Evolutionary conservation across 2,329 filamentous ascomycete species (phyloP), one percentile per base, ranked within the genome.

Genomic region (Taxawa tesnikishii): DNA sequence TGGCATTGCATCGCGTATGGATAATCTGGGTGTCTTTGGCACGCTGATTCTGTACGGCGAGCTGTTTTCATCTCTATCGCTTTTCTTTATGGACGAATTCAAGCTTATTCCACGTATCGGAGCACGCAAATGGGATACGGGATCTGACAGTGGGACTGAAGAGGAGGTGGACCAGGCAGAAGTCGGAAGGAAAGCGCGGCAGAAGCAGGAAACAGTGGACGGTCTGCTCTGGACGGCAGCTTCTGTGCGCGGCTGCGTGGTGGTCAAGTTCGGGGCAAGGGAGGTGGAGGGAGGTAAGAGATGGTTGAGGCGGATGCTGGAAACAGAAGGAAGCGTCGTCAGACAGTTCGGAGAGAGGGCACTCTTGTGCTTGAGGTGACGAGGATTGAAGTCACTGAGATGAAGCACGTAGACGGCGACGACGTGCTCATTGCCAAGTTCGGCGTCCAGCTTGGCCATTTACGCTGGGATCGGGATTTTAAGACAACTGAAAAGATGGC

Each of bases 261-360:
- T 94, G 15, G 79, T 96, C 44, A 96, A 96, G 54, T 92, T 96
- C 53, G 84, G 83, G 2, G 83, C 87, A 2, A 68, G 67, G 33
- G 79, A 78, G 27, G 79, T 94, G 15, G 85, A 96, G 53, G 79
- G 78, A 15, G 85, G 79, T 4, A 73, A 82, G 43, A 61, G 70
- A 28, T 96, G 87, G 84, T 66, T 96, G 36, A 74, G 75, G 7
- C 67, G 66, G 5, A 81, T 94, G 71, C 60, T 94, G 28, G 58
- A 65, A 28, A 68, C 73, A 39, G 83, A 94, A 53, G 82, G 81
- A 2, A 87, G 73, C 40, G 65, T 94, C 7, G 59, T 68, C 11
- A 54, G 60, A 31, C 59, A 72, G 9, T 94, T 94, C 62, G 88
- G 88, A 2, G 78, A 85, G 34, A 73, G 88, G 46, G 76, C 84